These are phyloP conservation scores for Fusarium brachygibbosum DNA, from an alignment of 2,329 filamentous ascomycete species.

Conservation along the genomic window DNA sequence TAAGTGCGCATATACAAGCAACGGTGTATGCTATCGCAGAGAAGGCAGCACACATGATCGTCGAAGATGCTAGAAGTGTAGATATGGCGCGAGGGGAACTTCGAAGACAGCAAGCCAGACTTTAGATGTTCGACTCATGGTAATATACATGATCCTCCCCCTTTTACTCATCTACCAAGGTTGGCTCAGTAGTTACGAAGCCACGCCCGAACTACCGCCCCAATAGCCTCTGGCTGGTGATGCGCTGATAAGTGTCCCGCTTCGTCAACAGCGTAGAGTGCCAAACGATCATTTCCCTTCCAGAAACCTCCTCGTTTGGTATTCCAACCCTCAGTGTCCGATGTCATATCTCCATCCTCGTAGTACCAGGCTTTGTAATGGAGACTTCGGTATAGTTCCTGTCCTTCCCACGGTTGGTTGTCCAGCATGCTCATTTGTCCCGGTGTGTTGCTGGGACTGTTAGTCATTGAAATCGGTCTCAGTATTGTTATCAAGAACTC, in stretches of 20 bases:
- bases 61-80: slow-evolving; percentile 29
- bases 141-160: not conserved
- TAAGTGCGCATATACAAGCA: slow-evolving; percentile 51
- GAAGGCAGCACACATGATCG: slow-evolving; percentile 48
- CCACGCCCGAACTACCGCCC: slow-evolving; percentile 18
- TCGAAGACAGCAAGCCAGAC: slow-evolving; percentile 1
- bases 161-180: not conserved
- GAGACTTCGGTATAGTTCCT: not conserved
- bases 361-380: slow-evolving; percentile 17
- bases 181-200: not conserved
- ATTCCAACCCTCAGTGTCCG: not conserved
- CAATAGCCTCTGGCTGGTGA: slow-evolving; percentile 29
- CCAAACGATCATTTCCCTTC: slow-evolving; percentile 27
- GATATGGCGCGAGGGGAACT: not conserved
- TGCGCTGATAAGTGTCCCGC: slow-evolving; percentile 27
- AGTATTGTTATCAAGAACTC: accelerated
- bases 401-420: slow-evolving; percentile 16
- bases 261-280: slow-evolving; percentile 33
- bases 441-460: slow-evolving; percentile 16
- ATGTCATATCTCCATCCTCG: slow-evolving; percentile 11
- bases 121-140: not conserved
- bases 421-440: slow-evolving; percentile 36
- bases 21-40: slow-evolving; percentile 57
- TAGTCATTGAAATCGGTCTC: not conserved
- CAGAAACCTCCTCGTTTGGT: slow-evolving; percentile 20